Conservation (phyloP, 768 basidiomycete genomes). For the Phylloporus sp. region DNA sequence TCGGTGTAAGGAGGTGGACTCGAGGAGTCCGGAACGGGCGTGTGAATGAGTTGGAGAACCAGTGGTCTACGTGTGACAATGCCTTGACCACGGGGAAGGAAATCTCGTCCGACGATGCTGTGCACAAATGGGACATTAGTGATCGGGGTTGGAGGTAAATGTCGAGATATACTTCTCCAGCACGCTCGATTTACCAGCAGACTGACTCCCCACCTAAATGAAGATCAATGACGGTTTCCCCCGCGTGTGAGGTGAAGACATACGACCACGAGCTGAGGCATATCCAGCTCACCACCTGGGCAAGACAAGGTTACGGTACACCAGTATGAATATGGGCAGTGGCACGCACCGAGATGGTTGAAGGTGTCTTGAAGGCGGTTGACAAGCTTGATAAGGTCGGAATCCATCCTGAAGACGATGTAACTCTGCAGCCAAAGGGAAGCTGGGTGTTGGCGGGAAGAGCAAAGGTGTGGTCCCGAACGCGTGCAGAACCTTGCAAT, state of each 20-base stretch:
- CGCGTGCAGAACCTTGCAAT: constrained; percentile 17
- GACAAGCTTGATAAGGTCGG: constrained; percentile 89
- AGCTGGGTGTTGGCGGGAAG: constrained; percentile 5
- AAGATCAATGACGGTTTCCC: neutral
- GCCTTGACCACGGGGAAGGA: constrained; percentile 83
- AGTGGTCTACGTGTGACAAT: constrained; percentile 97
- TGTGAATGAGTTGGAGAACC: constrained; percentile 93
- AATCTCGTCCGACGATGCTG: constrained; percentile 93
- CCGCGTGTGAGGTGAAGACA: constrained; percentile 29
- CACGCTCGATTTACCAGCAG: constrained; percentile 93
- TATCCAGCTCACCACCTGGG: constrained; percentile 83
- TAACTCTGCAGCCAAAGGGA: neutral
- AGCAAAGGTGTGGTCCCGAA: constrained; percentile 1
- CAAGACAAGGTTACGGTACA: constrained; percentile 4
- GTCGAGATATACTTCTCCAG: constrained; percentile 77
- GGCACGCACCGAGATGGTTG: constrained; percentile 70
- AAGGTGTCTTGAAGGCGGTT: constrained; percentile 96
- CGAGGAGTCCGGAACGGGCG: constrained; percentile 55
- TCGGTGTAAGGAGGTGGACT: constrained; percentile 57
- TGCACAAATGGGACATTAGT: constrained; percentile 2
- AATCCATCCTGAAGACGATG: constrained; percentile 63
- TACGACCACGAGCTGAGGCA: constrained; percentile 89
- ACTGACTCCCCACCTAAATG: constrained; percentile 88
- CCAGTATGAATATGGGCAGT: neutral
- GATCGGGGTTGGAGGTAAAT: constrained; percentile 3